Evolutionary conservation across 441 rosid species (phyloP).

Genomic region (Metrosideros polymorpha): DNA sequence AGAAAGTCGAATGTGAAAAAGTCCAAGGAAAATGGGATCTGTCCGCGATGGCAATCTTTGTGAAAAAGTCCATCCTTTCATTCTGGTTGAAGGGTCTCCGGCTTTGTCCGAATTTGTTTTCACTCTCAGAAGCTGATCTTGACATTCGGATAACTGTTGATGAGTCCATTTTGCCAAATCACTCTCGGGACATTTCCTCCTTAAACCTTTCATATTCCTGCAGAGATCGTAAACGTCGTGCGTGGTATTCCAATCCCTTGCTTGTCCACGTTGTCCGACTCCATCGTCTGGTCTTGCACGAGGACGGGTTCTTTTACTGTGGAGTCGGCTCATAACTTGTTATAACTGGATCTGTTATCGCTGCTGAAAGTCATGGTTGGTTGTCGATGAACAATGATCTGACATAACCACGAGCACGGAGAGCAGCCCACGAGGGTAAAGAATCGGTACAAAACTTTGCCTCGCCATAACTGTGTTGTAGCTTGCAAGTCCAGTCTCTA

Average conservation of each 20-base stretch:
- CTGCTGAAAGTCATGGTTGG: not conserved
- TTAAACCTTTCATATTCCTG: not conserved
- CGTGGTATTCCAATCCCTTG: not conserved
- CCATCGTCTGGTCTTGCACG: not conserved
- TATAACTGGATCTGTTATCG: not conserved
- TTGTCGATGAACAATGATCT: not conserved
- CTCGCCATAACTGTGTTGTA: not conserved
- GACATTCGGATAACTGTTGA: not conserved
- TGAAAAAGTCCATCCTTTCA: not conserved
- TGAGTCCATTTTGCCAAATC: not conserved
- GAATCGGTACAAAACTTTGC: not conserved
- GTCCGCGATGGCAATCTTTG: not conserved
- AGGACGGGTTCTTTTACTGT: not conserved
- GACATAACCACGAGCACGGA: not conserved
- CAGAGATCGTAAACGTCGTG: not conserved
- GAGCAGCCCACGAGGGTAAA: not conserved
- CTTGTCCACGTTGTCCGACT: not conserved
- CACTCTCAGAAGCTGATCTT: not conserved
- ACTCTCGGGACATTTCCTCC: not conserved
- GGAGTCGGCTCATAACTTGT: no score
- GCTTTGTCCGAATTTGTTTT: not conserved
- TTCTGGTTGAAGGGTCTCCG: not conserved
- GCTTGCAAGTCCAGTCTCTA: not conserved
- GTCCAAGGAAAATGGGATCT: not conserved
- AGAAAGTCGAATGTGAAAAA: not conserved